Base-by-base conservation (phyloP, 805 yeast species). In the Schizosaccharomyces cryophilus region DNA sequence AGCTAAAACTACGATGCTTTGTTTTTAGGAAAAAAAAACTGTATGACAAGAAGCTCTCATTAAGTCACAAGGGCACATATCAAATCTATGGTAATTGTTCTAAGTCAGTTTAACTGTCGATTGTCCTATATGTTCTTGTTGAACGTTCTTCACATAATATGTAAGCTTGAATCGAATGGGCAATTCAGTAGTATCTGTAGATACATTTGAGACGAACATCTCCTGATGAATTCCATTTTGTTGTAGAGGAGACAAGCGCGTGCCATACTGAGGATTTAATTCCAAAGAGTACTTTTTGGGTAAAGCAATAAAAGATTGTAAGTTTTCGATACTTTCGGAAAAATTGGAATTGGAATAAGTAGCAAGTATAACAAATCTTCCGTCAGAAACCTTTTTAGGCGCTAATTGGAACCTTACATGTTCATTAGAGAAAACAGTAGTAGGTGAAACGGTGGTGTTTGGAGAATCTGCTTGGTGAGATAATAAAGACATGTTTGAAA, bases 201-300 rank as follows among this genome's bases (percentile, higher is more conserved):
- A 29, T 24, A 29, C 19, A 17, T 35, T 35, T 2, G 38, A 31
- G 6, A 56, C 60, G 17, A 35, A 19, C 42, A 56, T 21, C n/a
- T 35, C 29, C 42, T 56, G 60, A 5, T 24, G 19, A 40, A 56
- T 56, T 3, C 60, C 60, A 5, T 56, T 26, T 40, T 19, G 17
- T 15, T 24, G 42, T 11, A 26, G 13, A 9, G 60, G 42, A 19
- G 47, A 30, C 26, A 56, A 40, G 9, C n/a, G 19, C 6, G 47
- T 19, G n/a, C 60, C 60, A 56, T 45, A 56, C 15, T 56, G 60
- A 26, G 60, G 60, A 19, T 56, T 17, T 21, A 56, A 21, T 40
- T 31, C 42, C 42, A 56, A 35, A 24, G 21, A 4, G 17, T 51
- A 51, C 9, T 24, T 29, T 29, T 51, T 51, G 35, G 56, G 56